phyloP scores from a whole-genome alignment of 768 basidiomycete genomes.

The Gymnopilus dilepis region DNA sequence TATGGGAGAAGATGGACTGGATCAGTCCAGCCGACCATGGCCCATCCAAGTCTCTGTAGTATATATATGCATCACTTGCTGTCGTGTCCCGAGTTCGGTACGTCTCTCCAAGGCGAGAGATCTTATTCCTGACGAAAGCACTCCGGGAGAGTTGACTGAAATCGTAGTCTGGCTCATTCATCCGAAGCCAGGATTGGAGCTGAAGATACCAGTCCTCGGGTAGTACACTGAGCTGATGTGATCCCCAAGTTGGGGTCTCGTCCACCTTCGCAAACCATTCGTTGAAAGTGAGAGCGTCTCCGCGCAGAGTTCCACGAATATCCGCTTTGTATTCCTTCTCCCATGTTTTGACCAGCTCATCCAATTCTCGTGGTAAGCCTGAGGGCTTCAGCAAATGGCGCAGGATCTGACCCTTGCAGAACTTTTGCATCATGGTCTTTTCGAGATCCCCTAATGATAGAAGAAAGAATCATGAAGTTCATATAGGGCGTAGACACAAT shows the following conservation, averaged over 20 bases:
- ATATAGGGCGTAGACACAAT: neutral
- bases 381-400: constrained; percentile 8
- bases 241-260: neutral
- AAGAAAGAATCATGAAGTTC: neutral
- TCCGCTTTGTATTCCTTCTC: constrained; percentile 1
- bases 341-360: constrained; percentile 1
- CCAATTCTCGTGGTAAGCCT: neutral
- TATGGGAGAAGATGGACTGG: neutral
- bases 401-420: constrained; percentile 32
- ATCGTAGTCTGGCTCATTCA: neutral
- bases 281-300: constrained; percentile 3
- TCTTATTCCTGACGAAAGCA: neutral
- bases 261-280: neutral
- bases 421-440: constrained; percentile 30
- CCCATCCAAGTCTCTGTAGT: neutral
- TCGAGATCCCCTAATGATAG: constrained; percentile 34
- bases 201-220: neutral
- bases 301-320: constrained; percentile 2
- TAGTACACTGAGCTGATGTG: neutral
- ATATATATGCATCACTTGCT: neutral
- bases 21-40: neutral
- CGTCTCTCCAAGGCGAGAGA: neutral
- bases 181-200: neutral
- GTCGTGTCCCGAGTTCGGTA: neutral
- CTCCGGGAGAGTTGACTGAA: neutral